Base-by-base conservation (phyloP, 352 stramenopile genomes). In the Blastocystis sp. region DNA sequence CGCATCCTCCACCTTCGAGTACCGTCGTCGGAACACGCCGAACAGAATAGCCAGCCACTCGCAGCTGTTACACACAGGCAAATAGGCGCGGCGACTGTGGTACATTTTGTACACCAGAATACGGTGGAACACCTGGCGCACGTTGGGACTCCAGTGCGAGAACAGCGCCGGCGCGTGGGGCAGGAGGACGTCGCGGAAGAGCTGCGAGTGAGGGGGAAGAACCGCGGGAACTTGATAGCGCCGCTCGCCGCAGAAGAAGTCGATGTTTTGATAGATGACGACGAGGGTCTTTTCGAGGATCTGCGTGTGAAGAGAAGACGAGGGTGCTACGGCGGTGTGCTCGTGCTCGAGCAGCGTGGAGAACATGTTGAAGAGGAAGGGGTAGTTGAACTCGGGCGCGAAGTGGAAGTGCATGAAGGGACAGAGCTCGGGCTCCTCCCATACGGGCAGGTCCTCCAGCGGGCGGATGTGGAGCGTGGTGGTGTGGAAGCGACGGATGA, bases 201-300 rank as follows among this genome's bases (percentile, higher is more conserved):
- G 40, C 74, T 84, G 45, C 28, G 11, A 19, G 66, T 66, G 60
- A 84, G 10, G n/a, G 5, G 41, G 34, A 56, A 38, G 34, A 2
- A 19, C 5, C 48, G 48, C 53, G 21, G 10, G 7, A 53, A 84
- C 74, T 34, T 69, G 14, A 52, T 69, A 41, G 11, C 74, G 53
- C n/a, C 2, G 23, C 14, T 67, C 52, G 21, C 74, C 74, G 19
- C 38, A 52, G 61, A 84, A 84, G 60, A 84, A 84, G 23, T 84
- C 74, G 52, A 84, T 84, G 34, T 84, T 84, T 21, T 62, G 17
- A 2, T 84, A 84, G 34, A 84, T 56, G 14, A 84, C n/a, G 3
- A 67, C 52, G 38, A 84, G 74, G 28, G 74, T 84, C 45, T 84
- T 84, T 28, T 84, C 53, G 40, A 84, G n/a, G 28, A 84, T 84